Conservation (phyloP, 2,329 filamentous ascomycete species). For the Cryphonectria naterciae region DNA sequence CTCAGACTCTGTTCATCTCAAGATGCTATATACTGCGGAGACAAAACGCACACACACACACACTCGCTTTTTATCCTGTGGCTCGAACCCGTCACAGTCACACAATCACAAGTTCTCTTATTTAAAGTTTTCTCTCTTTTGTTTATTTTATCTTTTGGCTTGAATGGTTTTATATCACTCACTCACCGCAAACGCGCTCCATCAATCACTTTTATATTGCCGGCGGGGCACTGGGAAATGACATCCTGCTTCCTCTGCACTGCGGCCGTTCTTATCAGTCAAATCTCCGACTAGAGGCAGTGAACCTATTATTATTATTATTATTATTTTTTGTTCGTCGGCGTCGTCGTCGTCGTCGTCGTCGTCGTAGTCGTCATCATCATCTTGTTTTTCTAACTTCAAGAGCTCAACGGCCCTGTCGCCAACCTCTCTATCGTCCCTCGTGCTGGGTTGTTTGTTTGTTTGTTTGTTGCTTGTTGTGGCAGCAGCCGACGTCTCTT, state of each 20-base stretch:
- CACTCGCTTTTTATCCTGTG: not conserved
- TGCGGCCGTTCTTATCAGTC: not conserved
- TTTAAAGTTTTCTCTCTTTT: not conserved
- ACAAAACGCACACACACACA: not conserved
- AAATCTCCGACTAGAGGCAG: not conserved
- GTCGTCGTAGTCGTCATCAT: not conserved
- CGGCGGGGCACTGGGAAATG: conserved; percentile 11
- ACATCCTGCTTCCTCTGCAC: conserved; percentile 1
- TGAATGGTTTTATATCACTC: not conserved
- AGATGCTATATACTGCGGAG: not conserved
- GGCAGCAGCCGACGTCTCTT: not conserved
- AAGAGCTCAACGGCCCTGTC: not conserved
- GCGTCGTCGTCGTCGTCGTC: too few relatives aligned
- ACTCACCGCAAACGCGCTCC: not conserved
- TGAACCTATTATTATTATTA: not conserved
- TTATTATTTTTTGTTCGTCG: too few relatives aligned
- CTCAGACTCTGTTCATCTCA: not conserved
- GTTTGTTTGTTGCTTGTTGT: not conserved
- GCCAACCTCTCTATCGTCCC: not conserved
- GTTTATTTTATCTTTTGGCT: not conserved
- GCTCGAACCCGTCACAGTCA: not conserved
- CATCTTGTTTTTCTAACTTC: not conserved
- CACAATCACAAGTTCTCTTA: not conserved
- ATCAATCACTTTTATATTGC: not conserved
- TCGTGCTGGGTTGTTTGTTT: not conserved